Percentiles rank a stretch among this genome's conserved stretches.
Conservation (phyloP, 2,329 filamentous ascomycete genomes). For the Phaeosphaeriaceae sp. region DNA sequence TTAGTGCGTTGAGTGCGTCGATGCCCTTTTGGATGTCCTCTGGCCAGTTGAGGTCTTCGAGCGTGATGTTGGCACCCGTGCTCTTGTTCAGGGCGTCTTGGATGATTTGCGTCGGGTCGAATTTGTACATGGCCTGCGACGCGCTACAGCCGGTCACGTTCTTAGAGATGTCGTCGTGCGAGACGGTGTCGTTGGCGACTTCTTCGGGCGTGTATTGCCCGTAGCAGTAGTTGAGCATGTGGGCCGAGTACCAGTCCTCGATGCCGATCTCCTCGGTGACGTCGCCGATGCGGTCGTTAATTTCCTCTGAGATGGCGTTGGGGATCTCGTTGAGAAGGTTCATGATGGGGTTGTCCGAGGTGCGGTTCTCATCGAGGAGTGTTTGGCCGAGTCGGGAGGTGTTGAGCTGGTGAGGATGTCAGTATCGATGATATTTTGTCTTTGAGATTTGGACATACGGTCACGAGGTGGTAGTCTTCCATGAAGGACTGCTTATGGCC, state of each 20-base stretch:
- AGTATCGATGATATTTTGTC: neutral
- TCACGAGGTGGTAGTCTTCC: constrained; percentile 64
- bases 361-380: constrained; percentile 39
- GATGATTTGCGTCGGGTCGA: constrained; percentile 61
- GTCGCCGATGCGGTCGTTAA: constrained; percentile 52
- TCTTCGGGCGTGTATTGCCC: constrained; percentile 55
- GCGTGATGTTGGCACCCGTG: constrained; percentile 53
- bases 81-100: constrained; percentile 55
- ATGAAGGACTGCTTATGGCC: constrained; percentile 64
- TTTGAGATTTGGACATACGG: constrained; percentile 46
- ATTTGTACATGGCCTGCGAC: constrained; percentile 61
- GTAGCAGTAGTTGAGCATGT: constrained; percentile 67
- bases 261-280: constrained; percentile 60
- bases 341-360: constrained; percentile 32
- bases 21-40: constrained; percentile 62
- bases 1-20: constrained; percentile 57
- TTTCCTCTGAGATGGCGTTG: constrained; percentile 35
- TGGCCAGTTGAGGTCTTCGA: constrained; percentile 64
- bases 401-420: constrained; percentile 55
- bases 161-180: constrained; percentile 50
- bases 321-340: constrained; percentile 46
- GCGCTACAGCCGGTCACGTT: constrained; percentile 65
- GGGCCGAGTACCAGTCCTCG: constrained; percentile 67
- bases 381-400: constrained; percentile 61
- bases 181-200: constrained; percentile 53